Evolutionary conservation across 1,284 basidiomycete species (phyloP).

Genomic region (Malassezia sympodialis): DNA sequence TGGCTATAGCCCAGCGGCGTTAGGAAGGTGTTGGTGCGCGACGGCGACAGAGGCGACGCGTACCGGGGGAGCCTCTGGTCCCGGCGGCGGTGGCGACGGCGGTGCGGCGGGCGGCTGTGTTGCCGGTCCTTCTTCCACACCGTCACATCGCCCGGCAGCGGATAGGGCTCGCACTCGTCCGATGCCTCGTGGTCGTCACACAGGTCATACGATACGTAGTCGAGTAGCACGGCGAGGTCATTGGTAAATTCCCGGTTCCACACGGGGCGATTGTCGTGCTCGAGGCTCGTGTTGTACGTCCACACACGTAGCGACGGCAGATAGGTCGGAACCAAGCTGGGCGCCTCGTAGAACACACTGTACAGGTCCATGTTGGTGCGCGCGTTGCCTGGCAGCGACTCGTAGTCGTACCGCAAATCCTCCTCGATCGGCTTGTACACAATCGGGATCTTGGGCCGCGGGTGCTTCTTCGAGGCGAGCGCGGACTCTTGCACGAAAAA

Average conservation of each 20-base stretch:
- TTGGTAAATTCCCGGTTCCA: not conserved
- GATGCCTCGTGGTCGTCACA: constrained; percentile 27
- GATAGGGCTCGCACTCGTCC: constrained; percentile 41
- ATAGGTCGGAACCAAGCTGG: constrained; percentile 71
- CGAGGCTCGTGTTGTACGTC: constrained; percentile 49
- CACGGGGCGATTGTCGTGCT: not conserved
- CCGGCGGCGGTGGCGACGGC: constrained; percentile 50
- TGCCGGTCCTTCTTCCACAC: constrained; percentile 50
- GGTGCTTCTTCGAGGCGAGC: not conserved
- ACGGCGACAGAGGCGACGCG: constrained; percentile 60
- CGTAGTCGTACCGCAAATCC: constrained; percentile 42
- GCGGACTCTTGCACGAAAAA: constrained; percentile 39
- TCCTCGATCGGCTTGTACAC: constrained; percentile 13
- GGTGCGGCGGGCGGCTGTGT: constrained; percentile 49
- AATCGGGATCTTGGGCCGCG: constrained; percentile 1
- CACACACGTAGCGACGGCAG: constrained; percentile 71
- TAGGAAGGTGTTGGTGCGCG: constrained; percentile 61
- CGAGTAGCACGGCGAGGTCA: constrained; percentile 34
- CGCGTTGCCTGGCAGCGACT: constrained; percentile 29
- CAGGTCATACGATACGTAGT: constrained; percentile 13
- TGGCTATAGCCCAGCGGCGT: constrained; percentile 71
- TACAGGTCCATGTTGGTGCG: constrained; percentile 37
- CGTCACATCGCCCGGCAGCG: constrained; percentile 30
- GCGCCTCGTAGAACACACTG: constrained; percentile 31
- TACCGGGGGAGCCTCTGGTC: constrained; percentile 56